Base-by-base conservation (phyloP, 2,329 filamentous ascomycete genomes). In the Monosporascus sp. region DNA sequence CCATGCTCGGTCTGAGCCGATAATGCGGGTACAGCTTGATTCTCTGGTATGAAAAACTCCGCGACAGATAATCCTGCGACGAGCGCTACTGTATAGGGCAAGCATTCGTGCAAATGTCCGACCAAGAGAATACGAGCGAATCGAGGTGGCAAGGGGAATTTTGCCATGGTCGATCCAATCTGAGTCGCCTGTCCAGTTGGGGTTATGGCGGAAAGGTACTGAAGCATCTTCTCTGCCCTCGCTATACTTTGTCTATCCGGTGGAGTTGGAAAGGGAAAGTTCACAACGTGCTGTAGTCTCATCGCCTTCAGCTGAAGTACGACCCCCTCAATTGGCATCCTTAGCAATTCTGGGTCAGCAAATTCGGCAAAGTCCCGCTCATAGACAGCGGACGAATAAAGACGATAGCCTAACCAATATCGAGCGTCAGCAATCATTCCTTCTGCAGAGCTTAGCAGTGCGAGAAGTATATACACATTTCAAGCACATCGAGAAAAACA, bases 281-380 rank as follows among this genome's bases (percentile, higher is more conserved):
- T 95, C 67, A 90, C 81, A 7, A 99, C 88, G 53, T 92, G 86
- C 55, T 93, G 88, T 35, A 97, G 82, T 51, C 91, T 89, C 89
- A 99, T 96, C 49, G 88, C 85, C 75, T 97, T 99, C 62, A 99
- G 83, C 69, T 97, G 92, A 38, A 99, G 76, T 1, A 97, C 92
- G 3, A 97, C 83, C 18, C 88, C 90, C 70, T 99, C 94, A 27
- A 97, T 90, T 1, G 94, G 93, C 72, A 94, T 96, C 24, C 92
- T 83, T 48, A 95, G 73, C 39, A 99, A 86, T 70, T 99, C 94
- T 0, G 94, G 93, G 24, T 92, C 86, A 0, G 89, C 85, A 63
- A 95, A 96, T 58, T 93, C 83, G 24, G 85, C 77, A 60, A 99
- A 96, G 61, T 95, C 91, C 53, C 90, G 81, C 71, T 94, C 94